Evolutionary conservation across 148 eudicot genomes (phyloP).

Genomic region (Nyssa sinensis): DNA sequence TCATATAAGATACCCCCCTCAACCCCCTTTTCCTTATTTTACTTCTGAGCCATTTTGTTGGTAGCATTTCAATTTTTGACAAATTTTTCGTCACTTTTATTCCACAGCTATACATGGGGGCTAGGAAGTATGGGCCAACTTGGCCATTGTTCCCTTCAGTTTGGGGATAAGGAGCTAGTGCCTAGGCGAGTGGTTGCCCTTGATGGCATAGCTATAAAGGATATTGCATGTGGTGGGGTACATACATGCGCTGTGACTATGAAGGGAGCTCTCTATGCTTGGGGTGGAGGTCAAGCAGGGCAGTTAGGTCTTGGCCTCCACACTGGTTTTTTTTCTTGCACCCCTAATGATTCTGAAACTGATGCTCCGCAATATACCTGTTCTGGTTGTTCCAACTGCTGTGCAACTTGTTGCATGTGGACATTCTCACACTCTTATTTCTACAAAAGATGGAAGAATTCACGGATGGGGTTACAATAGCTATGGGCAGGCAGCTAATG

Average conservation of each 20-base stretch:
- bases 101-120: constrained; percentile 93
- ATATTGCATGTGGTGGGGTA: constrained; percentile 87
- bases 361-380: constrained; percentile 80
- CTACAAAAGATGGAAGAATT: constrained; percentile 83
- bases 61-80: neutral
- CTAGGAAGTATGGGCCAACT: constrained; percentile 97
- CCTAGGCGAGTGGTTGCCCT: constrained; percentile 92
- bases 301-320: constrained; percentile 95
- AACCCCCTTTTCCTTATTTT: neutral
- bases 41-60: neutral
- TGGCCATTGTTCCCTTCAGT: constrained; percentile 94
- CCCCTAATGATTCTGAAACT: constrained; percentile 50
- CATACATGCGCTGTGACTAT: constrained; percentile 88
- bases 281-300: constrained; percentile 98
- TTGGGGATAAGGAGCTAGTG: constrained; percentile 75
- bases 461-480: constrained; percentile 98
- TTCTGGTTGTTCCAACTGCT: constrained; percentile 65
- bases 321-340: constrained; percentile 60
- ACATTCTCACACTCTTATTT: constrained; percentile 92
- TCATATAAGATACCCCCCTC: neutral
- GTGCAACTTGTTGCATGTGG: constrained; percentile 91
- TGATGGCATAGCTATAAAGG: constrained; percentile 60
- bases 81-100: neutral
- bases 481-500: constrained; percentile 97
- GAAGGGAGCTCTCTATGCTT: constrained; percentile 95